A percentile compares a stretch with the other conserved stretches of the same genome.
phyloP scores from a whole-genome alignment of 202 grass and related monocot species.

The Dendrocalamus latiflorus region DNA sequence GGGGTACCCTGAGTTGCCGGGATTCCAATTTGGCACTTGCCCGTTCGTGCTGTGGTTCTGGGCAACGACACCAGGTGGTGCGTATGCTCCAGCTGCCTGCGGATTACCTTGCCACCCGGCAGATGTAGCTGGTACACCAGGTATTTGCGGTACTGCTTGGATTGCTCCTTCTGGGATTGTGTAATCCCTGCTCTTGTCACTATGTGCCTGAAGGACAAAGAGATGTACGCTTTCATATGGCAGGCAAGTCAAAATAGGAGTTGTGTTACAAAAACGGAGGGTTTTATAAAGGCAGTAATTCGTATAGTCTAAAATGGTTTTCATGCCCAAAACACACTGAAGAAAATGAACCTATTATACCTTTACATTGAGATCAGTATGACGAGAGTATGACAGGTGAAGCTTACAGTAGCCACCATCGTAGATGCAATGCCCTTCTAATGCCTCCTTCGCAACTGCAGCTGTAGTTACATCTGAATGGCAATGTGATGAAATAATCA shows the following conservation, averaged over 20 bases:
- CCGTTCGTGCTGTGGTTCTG: conserved; percentile 30
- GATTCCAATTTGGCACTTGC: conserved; percentile 51
- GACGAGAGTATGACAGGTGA: conserved; percentile 99
- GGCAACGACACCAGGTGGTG: conserved; percentile 20
- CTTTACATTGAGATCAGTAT: conserved; percentile 99
- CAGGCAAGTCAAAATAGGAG: neutral
- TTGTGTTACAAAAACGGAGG: neutral
- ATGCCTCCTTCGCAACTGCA: conserved; percentile 80
- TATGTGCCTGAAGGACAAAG: conserved; percentile 60
- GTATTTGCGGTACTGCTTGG: conserved; percentile 41
- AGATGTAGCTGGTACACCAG: conserved; percentile 30
- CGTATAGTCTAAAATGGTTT: conserved; percentile 9
- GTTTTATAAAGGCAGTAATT: neutral
- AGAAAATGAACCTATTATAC: conserved; percentile 61
- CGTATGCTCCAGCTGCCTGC: conserved; percentile 41
- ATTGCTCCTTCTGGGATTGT: conserved; percentile 55
- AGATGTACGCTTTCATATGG: neutral
- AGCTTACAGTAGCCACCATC: conserved; percentile 99
- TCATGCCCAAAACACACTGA: conserved; percentile 26
- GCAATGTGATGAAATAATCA: conserved; percentile 11
- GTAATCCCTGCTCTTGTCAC: conserved; percentile 99
- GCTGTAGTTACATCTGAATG: conserved; percentile 71
- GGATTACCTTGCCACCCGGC: conserved; percentile 60
- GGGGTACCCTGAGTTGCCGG: conserved; percentile 31
- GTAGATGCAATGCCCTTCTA: conserved; percentile 99